Base-by-base conservation (phyloP, 192 early-diverging fungal genomes). In the Cetraspora pellucida region DNA sequence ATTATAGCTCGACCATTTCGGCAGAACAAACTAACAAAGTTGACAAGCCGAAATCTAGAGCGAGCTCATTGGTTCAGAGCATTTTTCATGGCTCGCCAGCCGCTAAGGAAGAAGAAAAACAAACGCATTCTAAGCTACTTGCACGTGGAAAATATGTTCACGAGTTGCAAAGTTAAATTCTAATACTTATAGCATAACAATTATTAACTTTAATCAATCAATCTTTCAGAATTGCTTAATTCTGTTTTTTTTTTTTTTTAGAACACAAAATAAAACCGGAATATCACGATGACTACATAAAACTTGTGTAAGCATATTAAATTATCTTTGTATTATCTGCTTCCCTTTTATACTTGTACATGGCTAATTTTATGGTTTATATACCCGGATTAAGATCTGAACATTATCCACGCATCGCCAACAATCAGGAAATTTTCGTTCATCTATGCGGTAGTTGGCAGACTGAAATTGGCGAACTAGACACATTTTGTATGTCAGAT, bases 391-490 rank as follows among this genome's bases (percentile, higher is more conserved):
- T 37, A 7, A 94, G 92, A 7, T 82, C 91, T n/a, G 87, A 90
- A 71, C 87, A 90, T 64, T 95, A 92, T 78, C 92, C 93, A 8
- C 85, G 86, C 27, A 89, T 97, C 60, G 90, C 91, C 44, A 87
- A 91, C 52, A 86, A 93, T 71, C 91, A 90, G 43, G 85, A 87
- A 46, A 94, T 91, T 77, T 85, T 87, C 25, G 87, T 93, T 21
- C 93, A 94, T 79, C 83, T 97, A 21, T 95, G 92, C 73, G 96
- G 96, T 47, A 94, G 93, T 82, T 97, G 93, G 93, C 84, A 89
- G 50, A 91, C 91, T 23, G 90, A 95, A 74, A 91, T 97, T 79
- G 96, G 96, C 11, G 89, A 91, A 27, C 85, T 94, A 66, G 96
- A 97, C 85, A 92, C 92, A 69, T 91, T 92, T 82, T 81, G 91